These are phyloP conservation scores for Dipteronia sinensis DNA, from an alignment of 345 rosid species.

Conservation along the genomic window DNA sequence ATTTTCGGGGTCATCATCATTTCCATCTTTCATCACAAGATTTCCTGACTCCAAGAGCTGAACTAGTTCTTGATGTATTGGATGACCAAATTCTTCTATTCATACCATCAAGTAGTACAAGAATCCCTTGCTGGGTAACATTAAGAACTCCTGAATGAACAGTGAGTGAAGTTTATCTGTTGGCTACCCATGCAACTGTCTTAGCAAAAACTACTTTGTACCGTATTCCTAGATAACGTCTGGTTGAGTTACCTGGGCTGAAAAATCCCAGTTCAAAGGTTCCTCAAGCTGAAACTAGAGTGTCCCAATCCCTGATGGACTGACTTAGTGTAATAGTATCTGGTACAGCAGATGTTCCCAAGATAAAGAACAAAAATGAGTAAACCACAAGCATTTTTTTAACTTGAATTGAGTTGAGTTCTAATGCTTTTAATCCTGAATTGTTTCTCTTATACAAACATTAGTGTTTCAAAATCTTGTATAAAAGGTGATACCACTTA, in stretches of 20 bases:
- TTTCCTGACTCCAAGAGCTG: conserved; percentile 55
- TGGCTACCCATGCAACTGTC: conserved; percentile 47
- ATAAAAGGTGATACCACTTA: too few species aligned
- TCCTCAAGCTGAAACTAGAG: conserved; percentile 24
- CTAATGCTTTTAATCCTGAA: neutral
- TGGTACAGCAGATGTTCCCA: neutral
- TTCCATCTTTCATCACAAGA: conserved; percentile 39
- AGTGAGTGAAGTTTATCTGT: conserved; percentile 21
- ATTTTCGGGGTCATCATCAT: conserved; percentile 3
- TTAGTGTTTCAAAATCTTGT: too few species aligned
- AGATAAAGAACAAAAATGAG: neutral
- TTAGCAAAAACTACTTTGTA: conserved; percentile 28
- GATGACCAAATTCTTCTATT: conserved; percentile 34
- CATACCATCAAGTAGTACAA: neutral
- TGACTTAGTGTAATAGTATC: conserved; percentile 10
- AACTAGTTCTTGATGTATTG: conserved; percentile 25
- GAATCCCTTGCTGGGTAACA: conserved; percentile 15
- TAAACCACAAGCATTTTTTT: neutral
- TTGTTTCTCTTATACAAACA: neutral
- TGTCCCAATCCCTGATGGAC: neutral
- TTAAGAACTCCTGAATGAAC: conserved; percentile 16
- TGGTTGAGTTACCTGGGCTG: conserved; percentile 22
- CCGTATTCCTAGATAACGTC: conserved; percentile 47
- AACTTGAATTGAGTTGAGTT: neutral
- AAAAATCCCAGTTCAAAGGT: conserved; percentile 49